phyloP scores from a whole-genome alignment of 441 rosid genomes.

The Eugenia klotzschiana region DNA sequence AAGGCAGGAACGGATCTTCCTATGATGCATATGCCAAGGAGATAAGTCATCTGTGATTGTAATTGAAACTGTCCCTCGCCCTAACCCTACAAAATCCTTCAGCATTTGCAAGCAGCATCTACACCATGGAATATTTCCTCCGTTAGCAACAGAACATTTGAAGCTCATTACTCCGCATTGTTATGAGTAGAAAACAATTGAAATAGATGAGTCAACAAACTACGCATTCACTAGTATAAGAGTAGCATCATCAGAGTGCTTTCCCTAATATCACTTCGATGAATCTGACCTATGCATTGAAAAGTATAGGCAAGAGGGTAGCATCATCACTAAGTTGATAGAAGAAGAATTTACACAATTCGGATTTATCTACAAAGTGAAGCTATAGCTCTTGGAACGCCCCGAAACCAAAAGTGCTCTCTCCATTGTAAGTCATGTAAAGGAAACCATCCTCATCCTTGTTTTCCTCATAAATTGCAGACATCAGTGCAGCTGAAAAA shows the following conservation, averaged over 20 bases:
- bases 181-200: background rate
- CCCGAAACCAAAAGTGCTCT: slow-evolving; percentile 43
- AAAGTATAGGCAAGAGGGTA: background rate
- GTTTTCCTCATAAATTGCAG: slow-evolving; percentile 50
- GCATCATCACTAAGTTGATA: background rate
- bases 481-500: slow-evolving; percentile 46
- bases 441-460: slow-evolving; percentile 65
- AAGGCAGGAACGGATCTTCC: background rate
- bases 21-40: background rate
- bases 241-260: background rate
- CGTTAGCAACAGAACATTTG: background rate
- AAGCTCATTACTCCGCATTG: background rate
- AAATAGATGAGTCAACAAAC: background rate
- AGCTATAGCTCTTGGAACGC: background rate
- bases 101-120: background rate
- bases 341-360: slow-evolving; percentile 25
- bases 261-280: background rate
- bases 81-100: background rate
- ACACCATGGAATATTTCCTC: background rate
- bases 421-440: slow-evolving; percentile 67
- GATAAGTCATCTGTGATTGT: background rate
- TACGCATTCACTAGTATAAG: background rate
- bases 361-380: slow-evolving; percentile 2
- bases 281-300: background rate
- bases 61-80: background rate